Evolutionary conservation across 1,139 yeast species (phyloP).

Genomic region (Meyerozyma carpophila): DNA sequence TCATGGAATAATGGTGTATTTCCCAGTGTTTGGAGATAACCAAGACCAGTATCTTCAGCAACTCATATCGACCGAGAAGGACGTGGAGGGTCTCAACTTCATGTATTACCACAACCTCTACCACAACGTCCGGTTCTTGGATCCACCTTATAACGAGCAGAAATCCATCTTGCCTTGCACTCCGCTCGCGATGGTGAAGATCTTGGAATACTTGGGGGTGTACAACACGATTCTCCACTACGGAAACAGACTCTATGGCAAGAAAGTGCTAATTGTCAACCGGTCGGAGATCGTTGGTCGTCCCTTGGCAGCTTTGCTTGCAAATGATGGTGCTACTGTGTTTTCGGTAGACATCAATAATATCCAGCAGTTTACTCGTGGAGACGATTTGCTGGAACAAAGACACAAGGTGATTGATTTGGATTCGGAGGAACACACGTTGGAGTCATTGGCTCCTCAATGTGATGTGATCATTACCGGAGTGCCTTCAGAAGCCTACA

Average conservation of each 20-base stretch:
- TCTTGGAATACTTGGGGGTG: constrained; percentile 82
- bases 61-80: constrained; percentile 79
- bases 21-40: constrained; percentile 92
- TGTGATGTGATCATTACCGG: constrained; percentile 96
- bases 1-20: constrained; percentile 95
- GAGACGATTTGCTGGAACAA: constrained; percentile 77
- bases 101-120: constrained; percentile 89
- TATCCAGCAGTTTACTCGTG: constrained; percentile 88
- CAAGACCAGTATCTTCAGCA: constrained; percentile 96
- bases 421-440: constrained; percentile 31
- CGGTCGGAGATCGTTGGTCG: constrained; percentile 96
- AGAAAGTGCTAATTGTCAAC: constrained; percentile 83
- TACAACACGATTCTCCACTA: constrained; percentile 77
- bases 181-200: constrained; percentile 90
- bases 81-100: constrained; percentile 93
- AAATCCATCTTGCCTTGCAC: constrained; percentile 95
- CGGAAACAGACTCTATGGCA: constrained; percentile 91
- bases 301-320: constrained; percentile 91
- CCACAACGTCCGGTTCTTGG: constrained; percentile 83
- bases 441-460: constrained; percentile 61
- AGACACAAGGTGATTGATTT: constrained; percentile 82
- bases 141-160: constrained; percentile 55
- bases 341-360: constrained; percentile 86
- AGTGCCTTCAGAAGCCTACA: constrained; percentile 78
- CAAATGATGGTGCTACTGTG: constrained; percentile 96